Percentiles rank a stretch among this genome's conserved stretches.
These are phyloP conservation scores for Omphalotus guepiniiformis DNA, from an alignment of 768 basidiomycete genomes.

Conservation along the genomic window DNA sequence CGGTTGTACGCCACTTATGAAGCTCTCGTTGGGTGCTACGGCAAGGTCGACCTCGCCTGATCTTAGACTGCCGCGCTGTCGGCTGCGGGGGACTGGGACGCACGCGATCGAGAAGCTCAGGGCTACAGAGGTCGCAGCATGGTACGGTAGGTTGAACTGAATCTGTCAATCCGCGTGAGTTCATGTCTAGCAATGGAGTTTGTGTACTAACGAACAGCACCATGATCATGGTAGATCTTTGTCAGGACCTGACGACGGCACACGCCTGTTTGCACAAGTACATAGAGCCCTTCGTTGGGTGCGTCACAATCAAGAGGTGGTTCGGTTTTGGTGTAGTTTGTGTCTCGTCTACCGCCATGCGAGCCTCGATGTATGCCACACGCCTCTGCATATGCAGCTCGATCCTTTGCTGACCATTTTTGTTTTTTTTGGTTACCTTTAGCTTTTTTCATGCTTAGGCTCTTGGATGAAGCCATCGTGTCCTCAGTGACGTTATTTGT, in stretches of 20 bases:
- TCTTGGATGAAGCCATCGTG: no score
- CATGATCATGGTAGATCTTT: slow-evolving; percentile 3
- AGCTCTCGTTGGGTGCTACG: not conserved
- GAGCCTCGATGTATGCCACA: not conserved
- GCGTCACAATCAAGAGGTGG: slow-evolving; percentile 11
- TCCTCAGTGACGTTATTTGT: no score
- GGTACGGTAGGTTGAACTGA: not conserved
- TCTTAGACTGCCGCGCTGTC: not conserved
- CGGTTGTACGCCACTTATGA: not conserved
- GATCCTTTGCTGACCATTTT: not conserved
- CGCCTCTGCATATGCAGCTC: not conserved
- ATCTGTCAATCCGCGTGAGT: not conserved
- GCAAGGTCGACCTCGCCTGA: not conserved
- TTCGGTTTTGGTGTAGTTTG: not conserved
- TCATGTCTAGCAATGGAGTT: not conserved
- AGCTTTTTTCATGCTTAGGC: not conserved
- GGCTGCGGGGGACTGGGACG: not conserved
- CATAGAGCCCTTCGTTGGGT: slow-evolving; percentile 15
- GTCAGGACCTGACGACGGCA: slow-evolving; percentile 14
- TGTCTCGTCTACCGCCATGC: not conserved
- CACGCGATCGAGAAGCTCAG: not conserved
- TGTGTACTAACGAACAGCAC: not conserved
- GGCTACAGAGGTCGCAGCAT: not conserved
- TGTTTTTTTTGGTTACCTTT: no score
- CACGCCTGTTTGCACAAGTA: slow-evolving; percentile 13